Conservation (phyloP, 495 filamentous ascomycete species). For the Stereocaulon alpinum region DNA sequence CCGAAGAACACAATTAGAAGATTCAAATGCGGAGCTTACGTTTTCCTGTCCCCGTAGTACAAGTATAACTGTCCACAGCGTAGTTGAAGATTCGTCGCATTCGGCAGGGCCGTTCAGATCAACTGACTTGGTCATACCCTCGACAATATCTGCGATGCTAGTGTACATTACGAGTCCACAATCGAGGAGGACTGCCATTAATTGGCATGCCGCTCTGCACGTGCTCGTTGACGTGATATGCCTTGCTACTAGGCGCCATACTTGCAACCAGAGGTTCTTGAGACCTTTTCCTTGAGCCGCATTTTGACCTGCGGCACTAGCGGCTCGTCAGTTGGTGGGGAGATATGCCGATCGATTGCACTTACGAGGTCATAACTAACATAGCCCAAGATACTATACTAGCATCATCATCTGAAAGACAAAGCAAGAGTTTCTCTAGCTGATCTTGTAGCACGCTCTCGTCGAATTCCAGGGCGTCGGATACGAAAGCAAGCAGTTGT, state of each 20-base stretch:
- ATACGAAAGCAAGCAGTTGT: conserved; percentile 69
- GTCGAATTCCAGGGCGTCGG: conserved; percentile 29
- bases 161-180: conserved; percentile 52
- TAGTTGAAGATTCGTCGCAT: conserved; percentile 69
- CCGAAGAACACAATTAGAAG: conserved; percentile 57
- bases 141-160: conserved; percentile 49
- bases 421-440: conserved; percentile 38
- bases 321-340: conserved; percentile 17
- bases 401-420: conserved; percentile 47
- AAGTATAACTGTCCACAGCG: conserved; percentile 56
- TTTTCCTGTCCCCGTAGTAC: conserved; percentile 50
- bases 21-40: conserved; percentile 51
- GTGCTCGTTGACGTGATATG: conserved; percentile 56
- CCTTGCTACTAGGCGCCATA: conserved; percentile 65
- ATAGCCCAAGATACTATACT: conserved; percentile 53
- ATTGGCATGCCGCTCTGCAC: conserved; percentile 70
- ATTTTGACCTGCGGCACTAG: conserved; percentile 29
- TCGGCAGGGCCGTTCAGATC: conserved; percentile 72
- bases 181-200: conserved; percentile 58
- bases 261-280: conserved; percentile 50
- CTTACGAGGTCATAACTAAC: conserved; percentile 49
- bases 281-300: conserved; percentile 27
- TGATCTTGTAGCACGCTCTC: conserved; percentile 17
- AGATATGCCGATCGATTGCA: neutral
- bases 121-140: conserved; percentile 58